Evolutionary conservation across 192 early-diverging fungal species (phyloP).

Genomic region (Diversispora epigaea): DNA sequence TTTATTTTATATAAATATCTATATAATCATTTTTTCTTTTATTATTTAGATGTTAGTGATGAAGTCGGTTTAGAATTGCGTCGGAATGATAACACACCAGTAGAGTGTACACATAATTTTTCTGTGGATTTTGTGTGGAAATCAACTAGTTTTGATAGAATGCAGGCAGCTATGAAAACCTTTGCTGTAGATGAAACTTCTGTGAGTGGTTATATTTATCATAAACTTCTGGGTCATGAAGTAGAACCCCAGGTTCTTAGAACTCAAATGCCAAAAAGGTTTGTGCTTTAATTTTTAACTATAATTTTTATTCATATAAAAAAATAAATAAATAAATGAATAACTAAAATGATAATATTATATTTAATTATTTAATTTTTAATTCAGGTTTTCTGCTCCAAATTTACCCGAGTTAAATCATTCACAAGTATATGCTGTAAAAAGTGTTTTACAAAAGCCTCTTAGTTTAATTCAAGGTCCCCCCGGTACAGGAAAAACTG

Average conservation of each 20-base stretch:
- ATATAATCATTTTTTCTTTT: not conserved
- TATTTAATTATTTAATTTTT: not conserved
- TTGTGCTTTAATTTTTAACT: not conserved
- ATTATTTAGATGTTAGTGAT: constrained; percentile 72
- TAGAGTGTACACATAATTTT: constrained; percentile 84
- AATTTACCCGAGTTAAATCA: constrained; percentile 95
- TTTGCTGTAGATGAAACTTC: constrained; percentile 95
- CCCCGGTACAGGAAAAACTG: constrained; percentile 98
- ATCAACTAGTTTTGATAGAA: constrained; percentile 93
- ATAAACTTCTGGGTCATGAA: constrained; percentile 91
- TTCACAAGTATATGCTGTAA: constrained; percentile 94
- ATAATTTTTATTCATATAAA: not conserved
- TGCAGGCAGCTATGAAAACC: constrained; percentile 94
- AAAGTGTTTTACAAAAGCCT: constrained; percentile 87
- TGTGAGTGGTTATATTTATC: constrained; percentile 95
- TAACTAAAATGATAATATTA: not conserved
- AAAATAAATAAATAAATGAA: too few species aligned
- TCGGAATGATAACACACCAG: constrained; percentile 65
- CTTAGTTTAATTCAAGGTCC: constrained; percentile 95
- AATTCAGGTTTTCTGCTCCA: constrained; percentile 74
- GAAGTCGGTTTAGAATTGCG: constrained; percentile 93
- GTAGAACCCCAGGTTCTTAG: constrained; percentile 83
- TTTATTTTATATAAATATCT: too few species aligned
- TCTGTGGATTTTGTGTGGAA: constrained; percentile 99
- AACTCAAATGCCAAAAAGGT: constrained; percentile 77